Evolutionary conservation across 164 flowering plant genomes (phyloP), one percentile per base, ranked within the genome.

Genomic region (Aristolochia californica): DNA sequence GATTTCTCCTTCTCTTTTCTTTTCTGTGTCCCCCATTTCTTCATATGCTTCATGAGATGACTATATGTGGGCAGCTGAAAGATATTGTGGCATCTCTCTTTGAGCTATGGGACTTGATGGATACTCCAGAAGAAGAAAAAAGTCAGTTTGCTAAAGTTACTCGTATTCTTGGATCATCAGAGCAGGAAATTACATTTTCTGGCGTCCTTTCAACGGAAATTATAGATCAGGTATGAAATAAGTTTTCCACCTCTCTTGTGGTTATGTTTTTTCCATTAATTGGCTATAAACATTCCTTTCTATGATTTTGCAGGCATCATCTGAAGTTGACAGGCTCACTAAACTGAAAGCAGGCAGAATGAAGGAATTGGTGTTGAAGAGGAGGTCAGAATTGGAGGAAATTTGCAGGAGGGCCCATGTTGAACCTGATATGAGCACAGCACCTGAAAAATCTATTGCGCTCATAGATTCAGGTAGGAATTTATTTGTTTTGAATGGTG

Each of bases 51-150:
- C 30, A 13, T 26, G 18, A 17, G 50, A 17, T 20, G 22, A 47
- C 28, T 13, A 16, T 47, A 13, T n/a, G 58, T 49, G 43, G 0
- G 63, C 78, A 91, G 98, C 65, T 91, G 59, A 88, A 77, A 77
- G 82, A 75, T 53, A 72, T 78, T 60, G 72, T 76, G 34, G 73
- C 70, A 11, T 69, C 79, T 50, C 69, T 91, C 8, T 73, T 67
- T 56, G 91, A 84, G 61, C 84, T 91, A 22, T 91, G 98, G 98
- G 85, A 83, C 53, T 70, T 91, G 75, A 85, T 91, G 96, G 91
- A 83, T 75, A 70, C 93, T 40, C 71, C 91, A 14, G 72, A 66
- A 59, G 84, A 79, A 54, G 95, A 88, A 43, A 84, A 59, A 68
- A 67, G 53, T 25, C 59, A 43, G 1, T 88, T 85, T 66, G 53